Conservation (phyloP, 352 stramenopile species). For the Phytophthora palmivora region DNA sequence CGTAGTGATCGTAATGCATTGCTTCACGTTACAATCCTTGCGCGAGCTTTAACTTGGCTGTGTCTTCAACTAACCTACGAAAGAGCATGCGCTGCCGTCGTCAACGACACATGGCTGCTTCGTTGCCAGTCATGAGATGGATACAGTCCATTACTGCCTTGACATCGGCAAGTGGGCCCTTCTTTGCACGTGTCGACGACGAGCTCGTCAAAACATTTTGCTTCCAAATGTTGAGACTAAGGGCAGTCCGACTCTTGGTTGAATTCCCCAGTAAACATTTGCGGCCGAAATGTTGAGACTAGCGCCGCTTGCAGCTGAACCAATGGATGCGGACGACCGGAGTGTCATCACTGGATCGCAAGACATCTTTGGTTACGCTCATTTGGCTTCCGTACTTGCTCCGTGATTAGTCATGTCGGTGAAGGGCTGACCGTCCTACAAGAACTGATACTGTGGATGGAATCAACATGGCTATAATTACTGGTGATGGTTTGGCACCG, state of each 20-base stretch:
- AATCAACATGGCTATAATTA: too few relatives aligned
- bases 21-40: slow-evolving; percentile 4
- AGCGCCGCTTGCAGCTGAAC: slow-evolving; percentile 13
- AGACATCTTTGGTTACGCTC: too few relatives aligned
- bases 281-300: too few relatives aligned
- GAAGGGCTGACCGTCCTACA: too few relatives aligned
- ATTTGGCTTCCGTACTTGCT: too few relatives aligned
- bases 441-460: too few relatives aligned
- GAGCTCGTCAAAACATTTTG: slow-evolving; percentile 21
- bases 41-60: background rate
- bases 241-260: too few relatives aligned
- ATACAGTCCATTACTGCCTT: slow-evolving; percentile 35
- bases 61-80: slow-evolving; percentile 24
- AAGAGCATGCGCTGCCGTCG: slow-evolving; percentile 35
- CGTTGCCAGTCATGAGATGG: slow-evolving; percentile 22
- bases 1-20: slow-evolving; percentile 26
- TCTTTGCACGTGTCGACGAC: slow-evolving; percentile 20
- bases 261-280: too few relatives aligned
- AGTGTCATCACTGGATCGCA: slow-evolving; percentile 11
- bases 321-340: slow-evolving; percentile 8
- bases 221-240: slow-evolving; percentile 17
- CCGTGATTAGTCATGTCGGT: too few relatives aligned
- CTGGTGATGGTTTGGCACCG: too few relatives aligned
- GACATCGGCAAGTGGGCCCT: slow-evolving; percentile 10
- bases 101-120: background rate